Evolutionary conservation across 768 basidiomycete genomes (phyloP), one percentile per base, ranked within the genome.

Genomic region (Stropharia rugosoannulata): DNA sequence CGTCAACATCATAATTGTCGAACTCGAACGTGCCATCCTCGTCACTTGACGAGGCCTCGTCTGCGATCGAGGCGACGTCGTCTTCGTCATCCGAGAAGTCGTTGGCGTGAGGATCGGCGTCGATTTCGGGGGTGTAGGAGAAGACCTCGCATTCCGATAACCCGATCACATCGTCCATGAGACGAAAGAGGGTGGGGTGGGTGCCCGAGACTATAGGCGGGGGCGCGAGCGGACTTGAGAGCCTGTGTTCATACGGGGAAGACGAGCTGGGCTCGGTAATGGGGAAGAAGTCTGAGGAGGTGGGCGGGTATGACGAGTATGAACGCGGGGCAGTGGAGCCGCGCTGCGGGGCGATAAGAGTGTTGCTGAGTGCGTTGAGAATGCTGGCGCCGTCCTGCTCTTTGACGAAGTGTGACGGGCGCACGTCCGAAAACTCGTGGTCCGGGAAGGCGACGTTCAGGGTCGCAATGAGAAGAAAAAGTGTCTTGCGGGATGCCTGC

Each of bases 381-480:
- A 96, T 90, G 68, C 74, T 80, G 3, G 90, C 89, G 38, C 77
- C 86, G 70, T 82, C 81, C 71, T 91, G 85, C 70, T 95, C 93
- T 55, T 87, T 87, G 67, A 82, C 85, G 72, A 99, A 99, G 64
- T 96, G 89, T 9, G 87, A 87, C 0, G 95, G 91, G 25, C 89
- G 84, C 49, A 97, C 89, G 69, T 92, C 89, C 6, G 92, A 91
- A 76, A 98, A 99, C 67, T 98, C 95, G 75, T 98, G 83, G 81
- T 98, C 96, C 2, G 96, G 96, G 68, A 95, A 99, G 5, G 96
- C 95, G 65, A 93, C 85, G 76, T 99, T 99, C 65, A 99, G 87
- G 2, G 95, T 94, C 32, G 93, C 90, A 65, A 98, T 97, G 69
- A 98, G 89, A 48, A 95, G 85, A 77, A 95, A 97, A 55, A 97